Base-by-base conservation (phyloP, 2,329 filamentous ascomycete species). In the Pestalotiopsis sp. region DNA sequence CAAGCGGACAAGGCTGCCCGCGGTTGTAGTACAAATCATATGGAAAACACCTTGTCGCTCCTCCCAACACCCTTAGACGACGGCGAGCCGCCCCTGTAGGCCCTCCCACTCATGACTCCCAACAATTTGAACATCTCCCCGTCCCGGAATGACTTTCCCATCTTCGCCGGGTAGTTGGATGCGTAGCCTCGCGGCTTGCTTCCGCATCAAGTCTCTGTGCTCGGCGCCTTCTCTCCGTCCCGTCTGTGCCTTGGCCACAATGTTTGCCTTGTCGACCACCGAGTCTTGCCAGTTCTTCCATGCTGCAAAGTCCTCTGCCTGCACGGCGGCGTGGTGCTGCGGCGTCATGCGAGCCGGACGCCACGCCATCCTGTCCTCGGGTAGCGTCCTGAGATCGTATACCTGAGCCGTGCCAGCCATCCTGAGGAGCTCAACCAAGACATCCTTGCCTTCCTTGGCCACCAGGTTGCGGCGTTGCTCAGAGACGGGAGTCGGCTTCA, bases 331-430 rank as follows among this genome's bases (percentile, higher is more conserved):
- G 70, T 91, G 88, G 80, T 90, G 93, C 76, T 89, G 86, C 3
- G 90, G 88, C 60, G 89, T 92, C 52, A 83, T 84, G 75, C 82
- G 88, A 25, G 88, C 87, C 25, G 91, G 91, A 71, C 88, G 85
- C 91, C 92, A 93, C 11, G 86, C 86, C 56, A 90, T 82, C 76
- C 85, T 88, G 75, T 92, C 88, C 75, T 85, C 81, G 1, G 89
- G 87, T 71, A 90, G 77, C 36, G 78, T 76, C 6, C 77, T 80
- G n/a, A 93, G 82, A 73, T 92, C 87, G 73, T 88, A 92, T 11
- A 92, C 77, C 70, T 80, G 83, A 3, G 89, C 85, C 2, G 82
- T 80, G 2, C 84, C 82, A 0, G 88, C 88, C 77, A 93, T 85
- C 72, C 85, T 85, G 62, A 93, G 82, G 62, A 94, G 84, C 77